phyloP scores from a whole-genome alignment of 352 stramenopile species.

The Phytopythium litorale region DNA sequence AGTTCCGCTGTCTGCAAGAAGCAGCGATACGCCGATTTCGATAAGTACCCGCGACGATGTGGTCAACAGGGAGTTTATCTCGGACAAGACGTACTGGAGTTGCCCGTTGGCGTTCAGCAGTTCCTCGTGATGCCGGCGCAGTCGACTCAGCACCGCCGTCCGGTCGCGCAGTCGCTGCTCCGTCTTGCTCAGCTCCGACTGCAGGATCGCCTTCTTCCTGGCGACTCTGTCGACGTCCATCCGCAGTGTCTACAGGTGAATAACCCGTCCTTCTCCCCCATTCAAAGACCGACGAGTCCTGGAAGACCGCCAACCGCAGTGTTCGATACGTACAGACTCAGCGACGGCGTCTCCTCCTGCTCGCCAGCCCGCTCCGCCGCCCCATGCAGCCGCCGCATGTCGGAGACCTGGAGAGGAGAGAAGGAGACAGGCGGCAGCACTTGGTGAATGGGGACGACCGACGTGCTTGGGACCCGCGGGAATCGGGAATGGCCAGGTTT shows the following conservation, averaged over 20 bases:
- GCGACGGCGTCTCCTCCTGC: constrained; percentile 24
- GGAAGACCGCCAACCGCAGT: not conserved
- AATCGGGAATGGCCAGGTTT: not conserved
- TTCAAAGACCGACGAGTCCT: not conserved
- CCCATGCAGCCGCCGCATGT: not conserved
- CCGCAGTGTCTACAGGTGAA: not conserved
- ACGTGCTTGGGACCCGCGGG: not conserved
- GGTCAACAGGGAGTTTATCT: not conserved
- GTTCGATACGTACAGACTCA: constrained; percentile 20
- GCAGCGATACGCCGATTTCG: not conserved
- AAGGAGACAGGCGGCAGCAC: not conserved
- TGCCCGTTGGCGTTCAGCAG: constrained; percentile 40
- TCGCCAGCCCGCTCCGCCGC: not conserved
- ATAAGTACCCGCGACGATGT: not conserved
- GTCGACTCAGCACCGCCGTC: constrained; percentile 27
- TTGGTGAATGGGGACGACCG: not conserved
- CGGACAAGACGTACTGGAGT: constrained; percentile 18
- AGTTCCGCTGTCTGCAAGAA: constrained; percentile 18
- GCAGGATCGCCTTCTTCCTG: constrained; percentile 42
- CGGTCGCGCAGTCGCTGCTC: constrained; percentile 25
- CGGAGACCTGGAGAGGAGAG: not conserved
- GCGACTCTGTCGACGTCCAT: constrained; percentile 21
- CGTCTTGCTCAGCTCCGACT: constrained; percentile 27
- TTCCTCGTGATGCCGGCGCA: constrained; percentile 32
- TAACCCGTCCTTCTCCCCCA: not conserved